Evolutionary conservation across 75 land plant species (phyloP).

Genomic region (Sequoiadendron giganteum): DNA sequence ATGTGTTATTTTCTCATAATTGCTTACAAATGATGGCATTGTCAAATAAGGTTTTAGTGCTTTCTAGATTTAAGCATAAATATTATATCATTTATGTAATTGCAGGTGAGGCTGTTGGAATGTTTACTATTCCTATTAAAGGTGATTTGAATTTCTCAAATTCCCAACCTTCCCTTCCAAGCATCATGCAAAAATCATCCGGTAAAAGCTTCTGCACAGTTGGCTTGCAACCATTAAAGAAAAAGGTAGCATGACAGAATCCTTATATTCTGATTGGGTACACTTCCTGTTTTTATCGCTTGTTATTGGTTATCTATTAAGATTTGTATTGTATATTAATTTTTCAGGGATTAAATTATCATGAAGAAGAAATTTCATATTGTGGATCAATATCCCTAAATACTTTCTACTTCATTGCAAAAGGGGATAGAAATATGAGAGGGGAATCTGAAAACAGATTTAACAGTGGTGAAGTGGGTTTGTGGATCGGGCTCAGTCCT

Average conservation of each 20-base stretch:
- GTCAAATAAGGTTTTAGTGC: background rate
- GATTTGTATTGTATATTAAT: constrained; percentile 16
- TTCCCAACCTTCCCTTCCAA: constrained; percentile 6
- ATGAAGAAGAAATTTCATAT: constrained; percentile 5
- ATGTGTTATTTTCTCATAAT: background rate
- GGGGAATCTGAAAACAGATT: background rate
- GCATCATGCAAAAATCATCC: constrained; percentile 1
- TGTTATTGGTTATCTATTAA: constrained; percentile 5
- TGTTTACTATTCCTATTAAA: constrained; percentile 65
- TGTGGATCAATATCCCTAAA: constrained; percentile 42
- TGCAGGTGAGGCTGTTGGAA: constrained; percentile 89
- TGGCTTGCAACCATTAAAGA: constrained; percentile 1
- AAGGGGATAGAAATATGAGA: background rate
- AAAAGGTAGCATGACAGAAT: background rate
- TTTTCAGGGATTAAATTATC: constrained; percentile 16
- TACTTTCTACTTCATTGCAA: constrained; percentile 46
- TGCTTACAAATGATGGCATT: background rate
- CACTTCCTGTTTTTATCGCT: background rate
- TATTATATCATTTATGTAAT: background rate
- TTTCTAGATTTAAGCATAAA: background rate
- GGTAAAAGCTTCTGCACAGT: background rate
- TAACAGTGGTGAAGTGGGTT: constrained; percentile 49
- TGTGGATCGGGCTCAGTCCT: constrained; percentile 60
- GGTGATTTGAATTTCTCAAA: constrained; percentile 28
- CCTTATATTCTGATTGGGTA: background rate